Evolutionary conservation across 176 grass and related monocot genomes (phyloP).

Genomic region (Eremochloa ophiuroides): DNA sequence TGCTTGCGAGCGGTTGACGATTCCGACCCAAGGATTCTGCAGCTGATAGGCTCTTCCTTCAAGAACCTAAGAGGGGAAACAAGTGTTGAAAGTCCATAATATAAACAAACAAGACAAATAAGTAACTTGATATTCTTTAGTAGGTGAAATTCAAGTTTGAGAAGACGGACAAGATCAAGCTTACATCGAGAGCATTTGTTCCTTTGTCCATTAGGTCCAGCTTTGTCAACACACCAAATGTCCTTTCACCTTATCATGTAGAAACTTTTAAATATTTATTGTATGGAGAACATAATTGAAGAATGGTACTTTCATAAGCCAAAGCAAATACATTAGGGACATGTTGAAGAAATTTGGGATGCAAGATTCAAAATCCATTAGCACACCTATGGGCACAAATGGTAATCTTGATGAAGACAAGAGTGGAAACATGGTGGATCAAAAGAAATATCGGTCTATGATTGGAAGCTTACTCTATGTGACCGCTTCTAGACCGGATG

Average conservation of each 20-base stretch:
- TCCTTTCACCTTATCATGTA: conserved; percentile 63
- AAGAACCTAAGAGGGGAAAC: conserved; percentile 50
- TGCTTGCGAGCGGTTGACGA: conserved; percentile 86
- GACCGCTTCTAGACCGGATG: too few species aligned
- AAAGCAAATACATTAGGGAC: too few species aligned
- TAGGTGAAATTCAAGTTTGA: neutral
- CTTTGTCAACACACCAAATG: conserved; percentile 88
- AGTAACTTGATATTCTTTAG: neutral
- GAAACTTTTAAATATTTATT: conserved; percentile 8
- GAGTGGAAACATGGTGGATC: too few species aligned
- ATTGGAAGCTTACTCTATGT: too few species aligned
- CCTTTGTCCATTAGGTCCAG: conserved; percentile 86
- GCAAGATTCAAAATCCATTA: too few species aligned
- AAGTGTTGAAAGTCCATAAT: neutral
- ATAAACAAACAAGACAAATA: conserved; percentile 4
- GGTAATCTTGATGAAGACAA: too few species aligned
- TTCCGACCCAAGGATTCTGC: conserved; percentile 69
- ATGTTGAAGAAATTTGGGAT: too few species aligned
- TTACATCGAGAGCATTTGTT: conserved; percentile 86
- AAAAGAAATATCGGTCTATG: too few species aligned
- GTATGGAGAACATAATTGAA: neutral
- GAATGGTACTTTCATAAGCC: too few species aligned
- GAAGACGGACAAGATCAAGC: neutral
- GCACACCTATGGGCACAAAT: too few species aligned
- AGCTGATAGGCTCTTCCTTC: conserved; percentile 69